phyloP scores from a whole-genome alignment of 2,329 filamentous ascomycete genomes.

The Fusarium sp. region DNA sequence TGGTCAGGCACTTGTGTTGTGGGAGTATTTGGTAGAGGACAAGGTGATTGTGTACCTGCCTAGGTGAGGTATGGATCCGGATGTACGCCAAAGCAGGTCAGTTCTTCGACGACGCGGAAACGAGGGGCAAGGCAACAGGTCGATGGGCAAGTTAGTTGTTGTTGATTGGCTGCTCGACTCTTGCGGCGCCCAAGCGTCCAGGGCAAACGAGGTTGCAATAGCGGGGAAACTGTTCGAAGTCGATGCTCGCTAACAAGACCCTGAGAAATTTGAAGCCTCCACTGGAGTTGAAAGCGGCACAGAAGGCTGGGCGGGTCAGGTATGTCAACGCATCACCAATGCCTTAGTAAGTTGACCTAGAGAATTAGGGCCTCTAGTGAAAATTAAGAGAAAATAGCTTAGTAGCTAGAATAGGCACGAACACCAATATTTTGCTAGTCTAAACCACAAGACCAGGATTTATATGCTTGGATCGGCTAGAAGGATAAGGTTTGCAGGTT shows the following conservation, averaged over 20 bases:
- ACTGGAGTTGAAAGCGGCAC: conserved; percentile 18
- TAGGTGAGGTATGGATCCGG: not conserved
- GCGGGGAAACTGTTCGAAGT: conserved; percentile 21
- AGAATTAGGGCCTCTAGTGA: not conserved
- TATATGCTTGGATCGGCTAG: not conserved
- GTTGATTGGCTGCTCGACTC: conserved; percentile 16
- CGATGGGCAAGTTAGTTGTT: conserved; percentile 8
- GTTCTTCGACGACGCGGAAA: conserved; percentile 23
- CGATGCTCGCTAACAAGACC: conserved; percentile 19
- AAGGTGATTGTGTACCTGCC: conserved; percentile 18
- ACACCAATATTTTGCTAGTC: not conserved
- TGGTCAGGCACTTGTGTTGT: conserved; percentile 21
- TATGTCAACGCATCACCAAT: conserved; percentile 21
- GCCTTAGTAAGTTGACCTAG: conserved; percentile 10
- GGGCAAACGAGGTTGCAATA: conserved; percentile 18
- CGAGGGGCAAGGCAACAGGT: conserved; percentile 40
- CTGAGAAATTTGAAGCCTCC: conserved; percentile 8
- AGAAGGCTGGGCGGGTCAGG: not conserved
- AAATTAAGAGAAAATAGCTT: not conserved
- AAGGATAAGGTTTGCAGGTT: conserved; percentile 11
- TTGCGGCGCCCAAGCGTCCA: not conserved
- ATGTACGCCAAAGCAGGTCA: conserved; percentile 24
- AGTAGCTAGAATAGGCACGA: not conserved
- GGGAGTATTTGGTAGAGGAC: conserved; percentile 1
- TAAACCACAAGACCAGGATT: not conserved